Evolutionary conservation across 1,284 basidiomycete genomes (phyloP), one percentile per base, ranked within the genome.

Genomic region (Irpex sp.): DNA sequence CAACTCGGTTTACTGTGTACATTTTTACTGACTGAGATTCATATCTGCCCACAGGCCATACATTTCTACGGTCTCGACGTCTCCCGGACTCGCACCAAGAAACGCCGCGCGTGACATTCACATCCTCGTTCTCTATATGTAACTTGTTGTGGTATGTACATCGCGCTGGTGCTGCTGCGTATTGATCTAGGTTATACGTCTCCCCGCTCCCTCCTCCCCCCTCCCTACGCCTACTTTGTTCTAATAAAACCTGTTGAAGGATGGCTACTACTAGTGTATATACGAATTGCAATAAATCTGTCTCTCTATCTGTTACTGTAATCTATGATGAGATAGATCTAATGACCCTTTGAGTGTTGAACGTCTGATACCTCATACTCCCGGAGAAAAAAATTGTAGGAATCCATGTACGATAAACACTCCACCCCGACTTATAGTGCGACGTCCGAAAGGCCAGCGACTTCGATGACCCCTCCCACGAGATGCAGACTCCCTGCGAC

Each of bases 401-500:
- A 28, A 28, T 5, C 28, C 28, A 4, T 4, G 28, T 5, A 28
- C 28, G 4, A 2, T 6, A 2, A 12, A 5, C 1, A 54, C 12
- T 28, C 2, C 12, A 54, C 14, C 12, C 23, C 28, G n/a, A 6
- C 18, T 28, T 51, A 74, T 33, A 91, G 75, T 10, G 87, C 87
- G 57, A 82, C 76, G 18, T 84, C 81, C 59, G 87, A 84, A 62
- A 98, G 73, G 21, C 85, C 87, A 7, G 93, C 91, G 4, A 93
- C 93, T 70, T 96, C 94, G 69, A 99, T 93, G 9, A 96, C 80
- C 2, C 97, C 97, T 21, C 97, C 97, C 5, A 99, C 90, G 14
- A 99, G 82, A 76, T 97, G 96, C 67, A 99, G 74, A 74, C 95
- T 98, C 3, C 97, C 97, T 1, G 93, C 84, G 1, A 97, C 94